phyloP scores from a whole-genome alignment of 306 rosid genomes.

The Trifolium repens region DNA sequence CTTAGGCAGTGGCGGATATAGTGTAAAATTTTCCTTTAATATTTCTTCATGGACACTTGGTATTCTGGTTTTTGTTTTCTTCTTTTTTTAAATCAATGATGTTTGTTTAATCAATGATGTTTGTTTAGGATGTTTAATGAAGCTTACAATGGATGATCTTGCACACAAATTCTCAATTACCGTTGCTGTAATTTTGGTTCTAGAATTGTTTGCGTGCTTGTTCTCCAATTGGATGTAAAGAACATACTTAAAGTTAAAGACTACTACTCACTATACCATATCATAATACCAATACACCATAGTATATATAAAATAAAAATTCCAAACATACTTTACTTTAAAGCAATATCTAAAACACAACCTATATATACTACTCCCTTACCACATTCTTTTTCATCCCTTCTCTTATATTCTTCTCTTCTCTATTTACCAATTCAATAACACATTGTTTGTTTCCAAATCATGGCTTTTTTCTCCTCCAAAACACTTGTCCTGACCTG shows the following conservation, averaged over 20 bases:
- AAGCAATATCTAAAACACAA: conserved; percentile 50
- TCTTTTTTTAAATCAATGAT: too few species aligned
- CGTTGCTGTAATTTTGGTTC: conserved; percentile 21
- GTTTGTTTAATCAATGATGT: too few species aligned
- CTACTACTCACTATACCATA: conserved; percentile 1
- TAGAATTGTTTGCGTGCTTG: background rate
- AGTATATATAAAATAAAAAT: background rate
- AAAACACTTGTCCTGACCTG: conserved; percentile 46
- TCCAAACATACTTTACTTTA: conserved; percentile 52
- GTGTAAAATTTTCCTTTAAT: background rate
- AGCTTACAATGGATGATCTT: conserved; percentile 1
- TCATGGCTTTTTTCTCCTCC: conserved; percentile 50
- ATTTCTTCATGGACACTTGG: background rate
- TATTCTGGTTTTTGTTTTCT: too few species aligned
- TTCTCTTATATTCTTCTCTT: conserved; percentile 28
- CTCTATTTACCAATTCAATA: conserved; percentile 6
- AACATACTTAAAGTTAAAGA: conserved; percentile 18
- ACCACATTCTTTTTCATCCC: conserved; percentile 39
- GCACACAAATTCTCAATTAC: background rate
- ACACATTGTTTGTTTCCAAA: background rate
- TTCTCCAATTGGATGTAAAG: conserved; percentile 4
- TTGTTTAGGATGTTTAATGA: background rate
- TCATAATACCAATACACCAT: background rate
- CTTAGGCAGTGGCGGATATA: too few species aligned
- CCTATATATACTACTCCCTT: conserved; percentile 46